These are phyloP conservation scores for Anisodus acutangulus DNA, from an alignment of 257 asterid genomes.

Conservation along the genomic window DNA sequence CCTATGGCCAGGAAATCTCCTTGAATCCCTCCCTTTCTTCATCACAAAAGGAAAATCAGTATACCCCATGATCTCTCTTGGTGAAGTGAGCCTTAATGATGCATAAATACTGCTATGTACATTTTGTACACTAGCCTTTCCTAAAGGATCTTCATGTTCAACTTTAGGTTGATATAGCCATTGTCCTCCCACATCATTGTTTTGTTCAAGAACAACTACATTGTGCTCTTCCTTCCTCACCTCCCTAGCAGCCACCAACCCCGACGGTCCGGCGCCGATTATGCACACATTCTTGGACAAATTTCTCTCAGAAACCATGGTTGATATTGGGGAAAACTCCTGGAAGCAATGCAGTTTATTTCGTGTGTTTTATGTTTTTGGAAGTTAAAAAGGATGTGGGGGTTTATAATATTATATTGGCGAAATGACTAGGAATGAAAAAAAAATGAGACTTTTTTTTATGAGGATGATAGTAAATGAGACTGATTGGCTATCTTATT, in stretches of 20 bases:
- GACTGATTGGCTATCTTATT: background rate
- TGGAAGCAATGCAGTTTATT: background rate
- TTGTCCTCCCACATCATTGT: constrained; percentile 82
- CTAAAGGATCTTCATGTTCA: constrained; percentile 59
- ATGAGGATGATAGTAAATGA: no score
- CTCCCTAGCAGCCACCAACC: constrained; percentile 84
- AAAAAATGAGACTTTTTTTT: no score
- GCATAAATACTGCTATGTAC: constrained; percentile 76
- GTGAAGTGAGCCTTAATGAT: constrained; percentile 65
- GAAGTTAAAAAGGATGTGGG: background rate
- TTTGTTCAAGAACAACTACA: constrained; percentile 78
- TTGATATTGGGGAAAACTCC: background rate
- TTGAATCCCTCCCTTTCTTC: constrained; percentile 67
- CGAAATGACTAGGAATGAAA: background rate
- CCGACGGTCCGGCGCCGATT: constrained; percentile 80
- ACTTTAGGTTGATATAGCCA: constrained; percentile 72
- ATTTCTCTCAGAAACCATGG: constrained; percentile 50
- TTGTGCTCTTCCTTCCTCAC: constrained; percentile 70
- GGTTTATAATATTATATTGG: constrained; percentile 39
- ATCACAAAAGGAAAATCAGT: constrained; percentile 72
- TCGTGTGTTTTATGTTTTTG: constrained; percentile 20
- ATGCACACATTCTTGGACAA: constrained; percentile 65
- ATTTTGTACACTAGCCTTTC: constrained; percentile 39
- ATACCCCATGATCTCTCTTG: constrained; percentile 83
- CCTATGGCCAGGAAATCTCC: constrained; percentile 83